Percentiles rank a stretch among this genome's conserved stretches.
Evolutionary conservation across 768 basidiomycete genomes (phyloP).

Genomic region (Tylopilus sp.): DNA sequence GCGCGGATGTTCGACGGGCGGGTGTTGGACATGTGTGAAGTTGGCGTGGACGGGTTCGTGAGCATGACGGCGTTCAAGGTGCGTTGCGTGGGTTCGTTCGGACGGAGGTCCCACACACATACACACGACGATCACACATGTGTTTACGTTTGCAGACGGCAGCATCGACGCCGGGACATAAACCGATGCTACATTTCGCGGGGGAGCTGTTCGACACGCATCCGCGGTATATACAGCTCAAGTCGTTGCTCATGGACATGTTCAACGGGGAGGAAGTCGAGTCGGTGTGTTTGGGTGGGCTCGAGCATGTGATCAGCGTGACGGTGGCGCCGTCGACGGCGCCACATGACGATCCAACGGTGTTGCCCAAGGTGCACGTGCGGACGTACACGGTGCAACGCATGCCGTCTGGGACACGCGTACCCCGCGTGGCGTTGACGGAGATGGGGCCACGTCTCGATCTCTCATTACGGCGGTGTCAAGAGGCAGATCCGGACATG

Average conservation of each 20-base stretch:
- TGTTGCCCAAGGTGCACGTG: conserved; percentile 82
- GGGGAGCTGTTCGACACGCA: conserved; percentile 94
- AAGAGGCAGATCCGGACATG: conserved; percentile 72
- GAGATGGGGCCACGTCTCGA: conserved; percentile 94
- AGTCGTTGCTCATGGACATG: conserved; percentile 85
- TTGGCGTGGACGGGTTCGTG: conserved; percentile 80
- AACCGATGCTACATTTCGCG: conserved; percentile 93
- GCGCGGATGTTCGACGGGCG: conserved; percentile 82
- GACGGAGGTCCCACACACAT: too few species aligned
- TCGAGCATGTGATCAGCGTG: conserved; percentile 87
- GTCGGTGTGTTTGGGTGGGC: conserved; percentile 75
- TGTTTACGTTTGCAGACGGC: conserved; percentile 49
- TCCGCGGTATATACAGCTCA: conserved; percentile 87
- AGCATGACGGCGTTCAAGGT: conserved; percentile 86
- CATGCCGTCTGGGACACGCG: conserved; percentile 70
- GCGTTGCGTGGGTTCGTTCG: background rate
- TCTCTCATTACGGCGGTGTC: conserved; percentile 70
- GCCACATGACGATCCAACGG: conserved; percentile 35
- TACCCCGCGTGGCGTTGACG: conserved; percentile 76
- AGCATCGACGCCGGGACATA: conserved; percentile 86
- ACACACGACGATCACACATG: background rate
- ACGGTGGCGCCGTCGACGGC: conserved; percentile 64
- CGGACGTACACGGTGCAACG: conserved; percentile 79
- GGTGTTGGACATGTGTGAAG: conserved; percentile 92
- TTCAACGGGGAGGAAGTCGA: conserved; percentile 89